A percentile compares a stretch with the other conserved stretches of the same genome.
Conservation (phyloP, 768 basidiomycete genomes). For the Grammothele lineata region DNA sequence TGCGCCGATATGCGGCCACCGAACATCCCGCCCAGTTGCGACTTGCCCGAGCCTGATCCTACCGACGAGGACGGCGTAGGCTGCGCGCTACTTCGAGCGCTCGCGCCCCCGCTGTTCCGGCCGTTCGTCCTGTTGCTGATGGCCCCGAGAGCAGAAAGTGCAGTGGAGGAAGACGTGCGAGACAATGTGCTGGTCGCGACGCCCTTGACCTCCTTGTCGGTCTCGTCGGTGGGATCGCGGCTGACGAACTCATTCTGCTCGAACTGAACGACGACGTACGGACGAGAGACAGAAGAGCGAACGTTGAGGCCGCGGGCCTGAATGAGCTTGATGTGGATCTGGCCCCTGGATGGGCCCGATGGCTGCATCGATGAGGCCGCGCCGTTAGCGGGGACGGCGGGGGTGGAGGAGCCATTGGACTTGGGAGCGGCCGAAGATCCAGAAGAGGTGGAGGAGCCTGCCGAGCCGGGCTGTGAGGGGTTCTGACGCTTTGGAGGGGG, state of each 20-base stretch:
- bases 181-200: conserved; percentile 51
- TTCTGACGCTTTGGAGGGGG: conserved; percentile 39
- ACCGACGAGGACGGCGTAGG: conserved; percentile 26
- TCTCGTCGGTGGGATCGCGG: conserved; percentile 81
- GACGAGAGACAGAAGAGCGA: conserved; percentile 55
- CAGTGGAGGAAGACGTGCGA: conserved; percentile 56
- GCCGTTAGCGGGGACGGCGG: conserved; percentile 23
- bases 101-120: conserved; percentile 5
- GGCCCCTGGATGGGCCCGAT: conserved; percentile 50
- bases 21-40: conserved; percentile 41
- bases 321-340: conserved; percentile 95
- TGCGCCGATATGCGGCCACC: conserved; percentile 59
- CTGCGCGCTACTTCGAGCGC: conserved; percentile 14
- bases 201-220: conserved; percentile 87
- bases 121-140: conserved; percentile 43
- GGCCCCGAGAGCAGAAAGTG: conserved; percentile 62
- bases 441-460: conserved; percentile 19
- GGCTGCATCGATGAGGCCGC: conserved; percentile 14
- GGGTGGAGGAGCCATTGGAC: conserved; percentile 10
- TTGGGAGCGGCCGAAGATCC: conserved; percentile 27
- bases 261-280: conserved; percentile 96
- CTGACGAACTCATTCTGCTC: conserved; percentile 99
- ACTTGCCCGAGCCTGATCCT: conserved; percentile 20
- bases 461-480: conserved; percentile 24
- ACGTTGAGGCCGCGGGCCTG: conserved; percentile 83